Evolutionary conservation across 257 asterid species (phyloP).

Genomic region (Prunella vulgaris): DNA sequence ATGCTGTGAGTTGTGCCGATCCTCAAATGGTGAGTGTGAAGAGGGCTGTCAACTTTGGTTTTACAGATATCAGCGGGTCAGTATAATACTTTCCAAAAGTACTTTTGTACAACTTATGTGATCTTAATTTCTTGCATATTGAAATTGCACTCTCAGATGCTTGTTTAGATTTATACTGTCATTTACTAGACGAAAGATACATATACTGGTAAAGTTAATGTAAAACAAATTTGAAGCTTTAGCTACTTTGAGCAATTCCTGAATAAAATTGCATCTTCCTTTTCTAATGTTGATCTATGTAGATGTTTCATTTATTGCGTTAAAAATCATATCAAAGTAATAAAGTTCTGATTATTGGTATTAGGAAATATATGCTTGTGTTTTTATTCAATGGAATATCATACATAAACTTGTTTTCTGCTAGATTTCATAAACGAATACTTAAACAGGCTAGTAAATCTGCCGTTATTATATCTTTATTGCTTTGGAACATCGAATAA

Average conservation of each 20-base stretch:
- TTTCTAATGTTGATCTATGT: not conserved
- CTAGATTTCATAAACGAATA: not conserved
- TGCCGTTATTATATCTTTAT: constrained; percentile 21
- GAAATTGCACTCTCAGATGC: not conserved
- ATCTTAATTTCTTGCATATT: not conserved
- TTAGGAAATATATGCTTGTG: too few relatives aligned
- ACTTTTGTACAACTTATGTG: not conserved
- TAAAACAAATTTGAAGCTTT: not conserved
- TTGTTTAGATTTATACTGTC: not conserved
- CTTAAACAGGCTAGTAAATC: constrained; percentile 6
- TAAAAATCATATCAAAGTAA: not conserved
- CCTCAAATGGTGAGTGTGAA: too few relatives aligned
- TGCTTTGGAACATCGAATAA: constrained; percentile 6
- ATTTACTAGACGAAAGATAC: not conserved
- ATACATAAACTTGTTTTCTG: not conserved
- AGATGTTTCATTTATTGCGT: not conserved
- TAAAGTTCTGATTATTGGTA: not conserved
- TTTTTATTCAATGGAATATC: not conserved
- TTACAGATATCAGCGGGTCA: too few relatives aligned
- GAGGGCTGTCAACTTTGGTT: too few relatives aligned
- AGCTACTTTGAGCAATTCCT: not conserved
- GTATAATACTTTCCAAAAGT: constrained; percentile 11
- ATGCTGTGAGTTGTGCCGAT: too few relatives aligned
- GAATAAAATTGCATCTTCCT: not conserved
- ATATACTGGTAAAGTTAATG: not conserved